phyloP scores from a whole-genome alignment of 441 rosid species.

The Biscutella laevigata region DNA sequence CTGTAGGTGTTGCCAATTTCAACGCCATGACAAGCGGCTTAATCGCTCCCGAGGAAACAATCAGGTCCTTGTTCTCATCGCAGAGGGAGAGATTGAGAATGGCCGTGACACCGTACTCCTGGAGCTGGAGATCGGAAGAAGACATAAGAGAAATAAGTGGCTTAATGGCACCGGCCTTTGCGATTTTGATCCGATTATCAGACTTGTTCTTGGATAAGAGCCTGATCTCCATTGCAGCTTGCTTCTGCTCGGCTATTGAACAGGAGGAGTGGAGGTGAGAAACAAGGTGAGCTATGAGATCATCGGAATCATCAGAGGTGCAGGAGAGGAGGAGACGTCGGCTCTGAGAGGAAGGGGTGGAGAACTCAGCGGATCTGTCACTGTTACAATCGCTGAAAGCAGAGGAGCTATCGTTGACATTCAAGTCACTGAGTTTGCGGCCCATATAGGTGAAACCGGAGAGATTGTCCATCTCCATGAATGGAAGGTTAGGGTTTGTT shows the following conservation, averaged over 20 bases:
- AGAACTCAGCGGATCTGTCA: constrained; percentile 85
- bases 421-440: constrained; percentile 30
- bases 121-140: constrained; percentile 65
- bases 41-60: constrained; percentile 70
- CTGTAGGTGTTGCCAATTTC: constrained; percentile 64
- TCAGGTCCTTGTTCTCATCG: constrained; percentile 73
- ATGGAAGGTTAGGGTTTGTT: too few species aligned
- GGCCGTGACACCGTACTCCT: constrained; percentile 86
- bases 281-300: constrained; percentile 59
- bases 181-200: constrained; percentile 77
- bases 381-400: constrained; percentile 93
- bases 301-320: constrained; percentile 70
- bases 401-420: constrained; percentile 42
- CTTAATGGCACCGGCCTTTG: constrained; percentile 68
- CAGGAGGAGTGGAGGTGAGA: constrained; percentile 57
- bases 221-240: constrained; percentile 91
- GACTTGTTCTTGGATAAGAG: constrained; percentile 78
- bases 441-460: constrained; percentile 39
- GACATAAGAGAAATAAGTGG: constrained; percentile 56
- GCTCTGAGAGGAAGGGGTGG: constrained; percentile 51
- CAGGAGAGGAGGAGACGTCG: constrained; percentile 56
- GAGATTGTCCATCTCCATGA: constrained; percentile 34
- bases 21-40: constrained; percentile 70
- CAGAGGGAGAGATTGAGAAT: constrained; percentile 78
- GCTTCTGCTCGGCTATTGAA: constrained; percentile 74